Base-by-base conservation (phyloP, 1,284 basidiomycete species). In the Ceratobasidium papillatum region DNA sequence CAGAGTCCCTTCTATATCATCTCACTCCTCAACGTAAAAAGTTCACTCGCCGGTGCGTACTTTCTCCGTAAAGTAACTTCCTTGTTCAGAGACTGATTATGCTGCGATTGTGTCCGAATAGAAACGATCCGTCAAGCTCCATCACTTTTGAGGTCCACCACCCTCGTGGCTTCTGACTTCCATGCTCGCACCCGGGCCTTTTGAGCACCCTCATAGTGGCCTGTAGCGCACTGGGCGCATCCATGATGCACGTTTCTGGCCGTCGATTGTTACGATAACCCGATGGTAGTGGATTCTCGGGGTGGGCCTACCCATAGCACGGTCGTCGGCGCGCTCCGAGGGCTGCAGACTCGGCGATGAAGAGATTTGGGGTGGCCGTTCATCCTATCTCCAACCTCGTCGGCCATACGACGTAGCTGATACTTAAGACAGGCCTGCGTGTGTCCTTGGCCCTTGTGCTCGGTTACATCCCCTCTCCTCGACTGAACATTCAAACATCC, bases 351-450 rank as follows among this genome's bases (percentile, higher is more conserved):
- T 43, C 41, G 41, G 11, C 19, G n/a, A 9, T 41, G 47, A 14
- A 49, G 47, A 49, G 47, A 49, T 49, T 49, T 49, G 47, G 47
- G 47, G 47, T 49, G 47, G 47, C 14, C 47, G 47, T 49, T 49
- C 47, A 49, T n/a, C 14, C 47, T 22, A 17, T 49, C 19, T n/a
- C 47, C 19, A 9, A 49, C 19, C n/a, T 49, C 8, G 47, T 12
- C 19, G 47, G 47, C 19, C 19, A 4, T n/a, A 17, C 19, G 11
- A 4, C 14, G 14, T 14, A 49, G 14, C 19, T 49, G 47, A 17
- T 49, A 49, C 19, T 49, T 49, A 49, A 49, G 47, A 49, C 47
- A 4, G n/a, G 7, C 47, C 4, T 4, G 5, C 19, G 5, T 17
- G 47, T n/a, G n/a, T 14, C 5, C 47, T 49, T 22, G n/a, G 47